Base-by-base conservation (phyloP, 345 rosid genomes). In the Euphorbia pulcherrima region DNA sequence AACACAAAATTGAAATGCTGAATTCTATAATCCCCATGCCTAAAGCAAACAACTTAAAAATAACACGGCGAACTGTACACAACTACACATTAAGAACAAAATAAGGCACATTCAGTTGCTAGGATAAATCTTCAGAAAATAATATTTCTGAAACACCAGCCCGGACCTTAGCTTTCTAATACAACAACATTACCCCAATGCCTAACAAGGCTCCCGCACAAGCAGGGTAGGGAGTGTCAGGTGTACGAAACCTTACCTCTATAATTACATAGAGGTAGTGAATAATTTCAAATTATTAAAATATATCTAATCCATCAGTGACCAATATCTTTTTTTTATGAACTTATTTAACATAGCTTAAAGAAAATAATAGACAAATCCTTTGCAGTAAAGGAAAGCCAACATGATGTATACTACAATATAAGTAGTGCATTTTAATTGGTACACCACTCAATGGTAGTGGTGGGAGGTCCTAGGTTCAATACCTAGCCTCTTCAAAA, bases 211-310 rank as follows among this genome's bases (percentile, higher is more conserved):
- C n/a, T n/a, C n/a, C n/a, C n/a, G n/a, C n/a, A n/a, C n/a, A n/a
- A n/a, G n/a, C n/a, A n/a, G n/a, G n/a, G n/a, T n/a, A n/a, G n/a
- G n/a, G n/a, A n/a, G n/a, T n/a, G n/a, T n/a, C n/a, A n/a, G n/a
- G n/a, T n/a, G n/a, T n/a, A n/a, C n/a, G n/a, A n/a, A n/a, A n/a
- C n/a, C n/a, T n/a, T n/a, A n/a, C n/a, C n/a, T n/a, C n/a, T n/a
- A n/a, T n/a, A n/a, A n/a, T n/a, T n/a, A n/a, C n/a, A n/a, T n/a
- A n/a, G n/a, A n/a, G n/a, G n/a, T n/a, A n/a, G n/a, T n/a, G 53
- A 44, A 21, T 40, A 52, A 65, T 29, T 26, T 68, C 58, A 47
- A 69, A 68, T 18, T 8, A 26, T 30, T 2, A 48, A 69, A 44
- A 7, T 44, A 12, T 12, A 63, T 14, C 16, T 13, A 20, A 50